A percentile compares a stretch with the other conserved stretches of the same genome.
Conservation (phyloP, 352 stramenopile species). For the Stephanocyclus meneghinianus region DNA sequence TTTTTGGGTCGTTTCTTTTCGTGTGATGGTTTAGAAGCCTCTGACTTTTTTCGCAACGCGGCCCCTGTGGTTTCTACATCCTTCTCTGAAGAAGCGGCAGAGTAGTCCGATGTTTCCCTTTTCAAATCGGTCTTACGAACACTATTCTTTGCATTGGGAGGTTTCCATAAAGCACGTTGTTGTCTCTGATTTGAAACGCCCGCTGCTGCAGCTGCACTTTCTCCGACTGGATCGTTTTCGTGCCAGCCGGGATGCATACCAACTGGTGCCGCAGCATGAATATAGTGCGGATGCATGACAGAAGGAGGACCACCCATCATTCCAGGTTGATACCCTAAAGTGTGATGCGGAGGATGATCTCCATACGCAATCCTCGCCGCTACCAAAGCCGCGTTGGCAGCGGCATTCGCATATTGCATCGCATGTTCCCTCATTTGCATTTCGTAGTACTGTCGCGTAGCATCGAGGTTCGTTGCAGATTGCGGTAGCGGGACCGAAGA, state of each 20-base stretch:
- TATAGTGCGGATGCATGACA: not conserved
- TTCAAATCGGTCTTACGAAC: not conserved
- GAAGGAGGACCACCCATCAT: constrained; percentile 2
- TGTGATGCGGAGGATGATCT: not conserved
- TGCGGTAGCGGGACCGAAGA: not conserved
- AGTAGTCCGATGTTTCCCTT: not conserved
- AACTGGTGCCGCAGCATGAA: not conserved
- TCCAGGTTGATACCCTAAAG: not conserved
- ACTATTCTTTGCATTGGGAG: constrained; percentile 12
- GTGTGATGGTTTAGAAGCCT: not conserved
- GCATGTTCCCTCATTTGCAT: constrained; percentile 75
- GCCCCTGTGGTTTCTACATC: not conserved
- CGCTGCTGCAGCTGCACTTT: not conserved
- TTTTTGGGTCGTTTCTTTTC: constrained; percentile 43
- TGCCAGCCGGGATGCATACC: not conserved
- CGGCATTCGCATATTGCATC: constrained; percentile 72
- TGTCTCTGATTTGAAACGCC: not conserved
- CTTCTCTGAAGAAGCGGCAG: not conserved
- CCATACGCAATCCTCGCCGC: constrained; percentile 61
- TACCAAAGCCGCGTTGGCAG: constrained; percentile 65
- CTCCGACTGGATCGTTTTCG: not conserved
- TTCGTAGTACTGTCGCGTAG: constrained; percentile 69
- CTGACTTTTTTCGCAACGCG: not conserved
- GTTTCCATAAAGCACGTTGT: constrained; percentile 31
- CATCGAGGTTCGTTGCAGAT: constrained; percentile 18